Base-by-base conservation (phyloP, 2,329 filamentous ascomycete genomes). In the Exophiala aquamarina region DNA sequence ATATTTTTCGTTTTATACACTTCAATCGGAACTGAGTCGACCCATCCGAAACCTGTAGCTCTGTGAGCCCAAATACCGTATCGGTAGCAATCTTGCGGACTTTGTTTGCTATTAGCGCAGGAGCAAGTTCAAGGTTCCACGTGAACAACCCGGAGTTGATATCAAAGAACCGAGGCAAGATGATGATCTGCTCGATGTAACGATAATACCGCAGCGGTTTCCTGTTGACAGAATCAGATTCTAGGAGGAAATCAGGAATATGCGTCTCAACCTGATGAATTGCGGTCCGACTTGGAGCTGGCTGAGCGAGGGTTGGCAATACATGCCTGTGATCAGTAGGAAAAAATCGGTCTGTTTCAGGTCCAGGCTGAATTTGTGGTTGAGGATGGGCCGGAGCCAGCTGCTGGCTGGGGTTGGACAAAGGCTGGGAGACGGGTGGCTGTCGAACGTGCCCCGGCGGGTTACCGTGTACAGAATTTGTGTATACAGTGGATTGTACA, bases 11-110 rank as follows among this genome's bases (percentile, higher is more conserved):
- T 41, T 3, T 48, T 58, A 85, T 79, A 60, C 86, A 86, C 8
- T 88, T 83, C 17, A 95, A 60, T 13, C 89, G 85, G 60, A 84
- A 84, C 28, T 81, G 76, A 4, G 78, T 66, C 40, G 78, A 81
- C 3, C 79, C 78, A 49, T 81, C 70, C 14, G 64, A 68, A 59
- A 69, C 72, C 19, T 53, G 44, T 64, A 58, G 17, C 37, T 31
- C 29, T n/a, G 31, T 9, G 50, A 39, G 4, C 11, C 23, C 23
- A 11, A 11, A 6, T 26, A 6, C 23, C 23, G 6, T 11, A 26
- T 6, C 11, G 6, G 23, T 26, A 6, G 11, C 6, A 11, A 11
- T 26, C 23, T 18, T 41, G 2, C 41, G 19, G 3, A 47, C 32
- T 26, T 50, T 56, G 14, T 35, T 40, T 15, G 57, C 35, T 18